These are phyloP conservation scores for Prunus mume DNA, from an alignment of 306 rosid species.

Conservation along the genomic window DNA sequence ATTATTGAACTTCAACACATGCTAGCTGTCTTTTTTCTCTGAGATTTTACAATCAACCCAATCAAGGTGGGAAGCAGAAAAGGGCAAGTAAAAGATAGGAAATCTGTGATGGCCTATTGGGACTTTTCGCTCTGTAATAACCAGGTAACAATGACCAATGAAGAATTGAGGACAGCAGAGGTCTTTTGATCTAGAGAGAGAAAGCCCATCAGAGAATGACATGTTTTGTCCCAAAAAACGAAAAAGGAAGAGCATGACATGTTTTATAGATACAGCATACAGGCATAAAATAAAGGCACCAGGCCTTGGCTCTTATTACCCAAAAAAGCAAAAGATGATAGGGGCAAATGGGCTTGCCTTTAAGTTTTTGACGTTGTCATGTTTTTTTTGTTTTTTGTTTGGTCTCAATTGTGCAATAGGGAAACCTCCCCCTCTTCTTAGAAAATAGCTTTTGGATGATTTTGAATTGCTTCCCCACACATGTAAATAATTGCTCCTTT, in stretches of 20 bases:
- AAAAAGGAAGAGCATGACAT: neutral
- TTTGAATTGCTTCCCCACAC: neutral
- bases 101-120: neutral
- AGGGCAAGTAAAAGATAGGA: neutral
- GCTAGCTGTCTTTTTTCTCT: neutral
- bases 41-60: neutral
- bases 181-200: neutral
- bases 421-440: neutral
- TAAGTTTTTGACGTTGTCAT: neutral
- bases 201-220: too few relatives aligned
- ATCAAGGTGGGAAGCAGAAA: neutral
- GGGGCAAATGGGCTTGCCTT: neutral
- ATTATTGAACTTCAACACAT: neutral
- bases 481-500: constrained; percentile 2
- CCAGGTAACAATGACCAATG: neutral
- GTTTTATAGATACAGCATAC: neutral
- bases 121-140: neutral
- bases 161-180: neutral
- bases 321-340: neutral
- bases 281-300: neutral
- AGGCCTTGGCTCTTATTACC: too few relatives aligned
- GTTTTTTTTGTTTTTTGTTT: too few relatives aligned
- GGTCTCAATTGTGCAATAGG: neutral
- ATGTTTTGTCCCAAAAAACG: too few relatives aligned
- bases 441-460: constrained; percentile 5